Base-by-base conservation (phyloP, 208 protist genomes). In the Leishmania martiniquensis region DNA sequence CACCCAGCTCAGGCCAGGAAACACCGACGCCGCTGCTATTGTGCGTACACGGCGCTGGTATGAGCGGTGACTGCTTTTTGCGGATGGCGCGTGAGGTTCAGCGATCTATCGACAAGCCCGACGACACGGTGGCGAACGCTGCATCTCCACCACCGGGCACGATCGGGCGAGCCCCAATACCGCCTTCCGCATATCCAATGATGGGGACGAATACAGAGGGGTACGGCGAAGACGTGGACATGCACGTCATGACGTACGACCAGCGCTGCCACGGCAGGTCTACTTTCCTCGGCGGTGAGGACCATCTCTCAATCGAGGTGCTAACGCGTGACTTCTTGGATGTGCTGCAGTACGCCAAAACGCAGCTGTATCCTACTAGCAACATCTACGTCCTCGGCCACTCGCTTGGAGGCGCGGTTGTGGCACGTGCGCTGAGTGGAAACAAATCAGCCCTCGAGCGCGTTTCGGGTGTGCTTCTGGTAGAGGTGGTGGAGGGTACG, bases 401-500 rank as follows among this genome's bases (percentile, higher is more conserved):
- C 84, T 95, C 89, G n/a, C 87, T 98, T 29, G 96, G 96, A 62
- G 96, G 93, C 37, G 81, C 94, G 51, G 80, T 98, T 20, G 91
- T 94, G 20, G 85, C 84, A 20, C 59, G 82, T 39, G 89, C 73
- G 12, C 83, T 96, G 55, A 82, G 51, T 22, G 77, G 85, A 13
- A 73, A 75, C 42, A 84, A 85, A 67, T 76, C 76, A 0, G 52
- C 81, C 44, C 75, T 86, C 29, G 44, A 72, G 22, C 67, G 80
- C 57, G 77, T 96, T 37, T 85, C 73, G 2, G 94, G 93, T 25
- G 84, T 96, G 10, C 69, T 97, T 37, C 77, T 98, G 65, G 73
- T 98, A 0, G 97, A 98, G 73, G 87, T 97, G 29, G 96, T 98
- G 7, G 95, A 98, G 78, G 96, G 93, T 68, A 98, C 92, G 6